These are phyloP conservation scores for Eucalyptus pauciflora DNA, from an alignment of 345 rosid species.

Conservation along the genomic window DNA sequence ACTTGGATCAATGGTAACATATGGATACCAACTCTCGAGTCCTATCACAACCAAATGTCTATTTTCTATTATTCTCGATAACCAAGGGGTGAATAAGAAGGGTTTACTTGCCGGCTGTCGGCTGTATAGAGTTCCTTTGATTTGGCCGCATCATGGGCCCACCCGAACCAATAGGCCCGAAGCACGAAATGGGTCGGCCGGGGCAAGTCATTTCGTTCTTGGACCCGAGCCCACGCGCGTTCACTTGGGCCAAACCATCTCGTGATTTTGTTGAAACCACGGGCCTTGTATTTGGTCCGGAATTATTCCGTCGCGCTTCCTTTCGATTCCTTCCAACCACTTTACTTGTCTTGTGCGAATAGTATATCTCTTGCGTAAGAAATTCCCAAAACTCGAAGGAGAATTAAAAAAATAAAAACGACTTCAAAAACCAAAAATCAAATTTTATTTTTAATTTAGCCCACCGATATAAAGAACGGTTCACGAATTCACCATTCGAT, in stretches of 20 bases:
- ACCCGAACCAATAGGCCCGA: neutral
- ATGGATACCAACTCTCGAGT: neutral
- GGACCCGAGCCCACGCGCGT: fast-evolving
- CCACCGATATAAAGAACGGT: fast-evolving
- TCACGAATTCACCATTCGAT: neutral
- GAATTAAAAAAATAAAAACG: neutral
- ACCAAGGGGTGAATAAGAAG: no score
- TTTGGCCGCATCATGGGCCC: neutral
- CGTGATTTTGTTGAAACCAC: neutral
- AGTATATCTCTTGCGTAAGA: neutral
- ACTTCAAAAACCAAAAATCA: neutral
- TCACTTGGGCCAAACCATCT: neutral
- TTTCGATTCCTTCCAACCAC: neutral
- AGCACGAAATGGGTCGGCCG: neutral
- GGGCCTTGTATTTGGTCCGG: neutral
- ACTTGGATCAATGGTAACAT: no score
- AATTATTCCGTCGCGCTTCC: neutral
- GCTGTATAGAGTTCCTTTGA: no score
- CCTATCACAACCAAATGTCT: neutral
- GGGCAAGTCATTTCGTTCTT: neutral
- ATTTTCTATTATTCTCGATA: neutral
- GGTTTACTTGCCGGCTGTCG: no score
- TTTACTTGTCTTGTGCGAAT: neutral
- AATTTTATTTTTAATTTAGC: no score
- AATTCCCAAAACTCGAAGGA: neutral